Evolutionary conservation across 345 rosid genomes (phyloP).

Genomic region (Sisymbrium irio): DNA sequence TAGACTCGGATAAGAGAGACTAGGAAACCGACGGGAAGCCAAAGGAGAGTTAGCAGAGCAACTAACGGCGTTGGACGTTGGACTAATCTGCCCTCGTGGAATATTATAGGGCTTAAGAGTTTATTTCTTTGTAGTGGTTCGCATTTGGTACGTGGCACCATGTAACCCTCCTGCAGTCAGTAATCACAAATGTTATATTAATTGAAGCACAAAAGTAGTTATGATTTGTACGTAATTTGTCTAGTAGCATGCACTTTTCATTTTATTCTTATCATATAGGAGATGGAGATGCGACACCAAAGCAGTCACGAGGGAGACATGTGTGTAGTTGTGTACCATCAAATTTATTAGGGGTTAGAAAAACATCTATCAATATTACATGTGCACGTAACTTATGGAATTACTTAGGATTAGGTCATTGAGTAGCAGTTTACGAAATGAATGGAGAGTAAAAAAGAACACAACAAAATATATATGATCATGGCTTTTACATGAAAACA

Average conservation of each 20-base stretch:
- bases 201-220: conserved; percentile 15
- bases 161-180: conserved; percentile 86
- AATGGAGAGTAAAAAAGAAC: not conserved
- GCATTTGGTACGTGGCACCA: conserved; percentile 60
- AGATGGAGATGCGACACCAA: conserved; percentile 2
- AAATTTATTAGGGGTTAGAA: not conserved
- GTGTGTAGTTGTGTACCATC: not conserved
- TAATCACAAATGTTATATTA: conserved; percentile 50
- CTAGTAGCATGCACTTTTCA: conserved; percentile 20
- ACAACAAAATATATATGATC: not conserved
- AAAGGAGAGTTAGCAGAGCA: conserved; percentile 59
- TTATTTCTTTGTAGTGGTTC: conserved; percentile 73
- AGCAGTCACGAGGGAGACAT: conserved; percentile 18
- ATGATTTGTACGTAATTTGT: conserved; percentile 3
- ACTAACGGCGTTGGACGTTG: conserved; percentile 79
- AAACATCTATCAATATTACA: not conserved
- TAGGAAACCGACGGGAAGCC: conserved; percentile 91
- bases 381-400: not conserved
- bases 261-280: not conserved
- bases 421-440: not conserved
- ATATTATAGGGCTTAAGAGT: conserved; percentile 73
- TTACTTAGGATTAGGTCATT: not conserved
- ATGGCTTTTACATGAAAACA: conserved; percentile 19
- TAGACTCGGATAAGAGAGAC: conserved; percentile 80
- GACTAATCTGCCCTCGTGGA: conserved; percentile 93